These are phyloP conservation scores for Quercus phellos DNA, from an alignment of 331 rosid species.

Conservation along the genomic window DNA sequence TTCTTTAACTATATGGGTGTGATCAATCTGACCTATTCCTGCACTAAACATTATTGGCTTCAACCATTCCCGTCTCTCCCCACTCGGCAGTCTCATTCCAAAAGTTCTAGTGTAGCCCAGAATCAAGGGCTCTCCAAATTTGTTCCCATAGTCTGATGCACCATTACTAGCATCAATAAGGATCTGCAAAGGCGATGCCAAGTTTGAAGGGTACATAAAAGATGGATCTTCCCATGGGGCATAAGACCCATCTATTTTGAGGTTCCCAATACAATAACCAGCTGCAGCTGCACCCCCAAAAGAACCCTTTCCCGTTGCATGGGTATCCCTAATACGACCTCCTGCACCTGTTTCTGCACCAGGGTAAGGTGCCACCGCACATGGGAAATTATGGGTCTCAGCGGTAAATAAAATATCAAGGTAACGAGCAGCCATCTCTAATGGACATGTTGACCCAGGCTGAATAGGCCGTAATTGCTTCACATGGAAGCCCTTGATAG, in stretches of 20 bases:
- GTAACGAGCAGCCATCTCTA: constrained; percentile 29
- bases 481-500: constrained; percentile 69
- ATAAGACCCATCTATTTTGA: constrained; percentile 54
- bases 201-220: constrained; percentile 71
- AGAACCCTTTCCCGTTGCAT: constrained; percentile 91
- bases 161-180: constrained; percentile 84
- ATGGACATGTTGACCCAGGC: constrained; percentile 66
- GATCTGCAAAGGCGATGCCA: constrained; percentile 83
- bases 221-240: constrained; percentile 95
- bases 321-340: constrained; percentile 92
- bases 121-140: constrained; percentile 93
- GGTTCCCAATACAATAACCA: constrained; percentile 94
- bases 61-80: constrained; percentile 93
- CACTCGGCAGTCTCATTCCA: constrained; percentile 89
- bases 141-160: constrained; percentile 92
- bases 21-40: constrained; percentile 90
- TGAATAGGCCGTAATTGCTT: constrained; percentile 60
- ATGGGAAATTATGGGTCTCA: constrained; percentile 92
- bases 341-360: constrained; percentile 97
- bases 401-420: constrained; percentile 85
- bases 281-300: constrained; percentile 83
- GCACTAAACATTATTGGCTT: constrained; percentile 95
- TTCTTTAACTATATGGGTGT: constrained; percentile 64
- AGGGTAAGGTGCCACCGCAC: constrained; percentile 95
- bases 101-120: constrained; percentile 89